Evolutionary conservation across 1,284 basidiomycete species (phyloP).

Genomic region (Butyriboletus appendiculatus): DNA sequence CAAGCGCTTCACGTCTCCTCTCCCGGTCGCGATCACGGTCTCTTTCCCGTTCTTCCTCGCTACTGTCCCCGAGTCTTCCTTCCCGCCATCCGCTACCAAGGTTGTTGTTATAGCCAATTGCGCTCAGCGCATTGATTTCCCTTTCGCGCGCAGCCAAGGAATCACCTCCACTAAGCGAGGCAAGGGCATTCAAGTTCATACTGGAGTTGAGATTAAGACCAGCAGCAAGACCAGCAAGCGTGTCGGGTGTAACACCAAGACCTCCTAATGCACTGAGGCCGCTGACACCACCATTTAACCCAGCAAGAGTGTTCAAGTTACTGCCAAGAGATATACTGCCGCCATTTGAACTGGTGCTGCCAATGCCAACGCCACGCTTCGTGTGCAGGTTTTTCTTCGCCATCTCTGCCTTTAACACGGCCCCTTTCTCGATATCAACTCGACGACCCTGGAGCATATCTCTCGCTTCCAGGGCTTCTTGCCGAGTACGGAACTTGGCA

Average conservation of each 20-base stretch:
- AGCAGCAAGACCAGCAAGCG: slow-evolving; percentile 32
- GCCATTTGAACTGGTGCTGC: slow-evolving; percentile 24
- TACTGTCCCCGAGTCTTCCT: slow-evolving; percentile 34
- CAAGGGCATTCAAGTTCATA: slow-evolving; percentile 27
- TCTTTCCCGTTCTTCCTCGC: slow-evolving; percentile 39
- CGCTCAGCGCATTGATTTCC: slow-evolving; percentile 47
- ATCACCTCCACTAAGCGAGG: slow-evolving; percentile 26
- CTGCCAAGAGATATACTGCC: slow-evolving; percentile 28
- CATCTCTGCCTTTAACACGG: slow-evolving; percentile 97
- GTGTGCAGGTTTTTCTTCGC: slow-evolving; percentile 99
- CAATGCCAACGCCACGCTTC: slow-evolving; percentile 77
- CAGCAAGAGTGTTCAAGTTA: slow-evolving; percentile 25
- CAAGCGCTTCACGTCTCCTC: slow-evolving; percentile 39
- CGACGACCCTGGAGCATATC: slow-evolving; percentile 90
- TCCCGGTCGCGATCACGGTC: slow-evolving; percentile 42
- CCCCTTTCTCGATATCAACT: slow-evolving; percentile 93
- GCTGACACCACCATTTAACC: slow-evolving; percentile 32
- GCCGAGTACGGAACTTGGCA: slow-evolving; percentile 89
- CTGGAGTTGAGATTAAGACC: slow-evolving; percentile 33
- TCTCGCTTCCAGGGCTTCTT: slow-evolving; percentile 86
- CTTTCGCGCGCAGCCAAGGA: slow-evolving; percentile 47
- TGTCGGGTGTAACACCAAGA: slow-evolving; percentile 37
- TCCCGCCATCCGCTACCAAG: slow-evolving; percentile 39
- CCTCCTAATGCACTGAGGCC: slow-evolving; percentile 28
- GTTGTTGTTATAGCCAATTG: slow-evolving; percentile 48